Base-by-base conservation (phyloP, 2,329 filamentous ascomycete genomes). In the Daldinia eschscholtzii region DNA sequence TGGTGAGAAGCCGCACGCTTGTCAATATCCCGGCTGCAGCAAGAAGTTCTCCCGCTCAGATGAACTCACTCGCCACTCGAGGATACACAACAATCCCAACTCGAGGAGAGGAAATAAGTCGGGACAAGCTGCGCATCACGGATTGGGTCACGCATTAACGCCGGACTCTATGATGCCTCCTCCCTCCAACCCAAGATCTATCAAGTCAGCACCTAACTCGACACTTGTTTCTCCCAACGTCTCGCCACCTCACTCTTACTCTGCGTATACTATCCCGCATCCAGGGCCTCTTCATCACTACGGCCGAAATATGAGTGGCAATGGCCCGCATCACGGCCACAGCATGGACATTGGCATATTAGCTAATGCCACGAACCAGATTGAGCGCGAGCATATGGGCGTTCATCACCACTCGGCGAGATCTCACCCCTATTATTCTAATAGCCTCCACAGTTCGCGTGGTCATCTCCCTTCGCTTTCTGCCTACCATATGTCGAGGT, bases 71-170 rank as follows among this genome's bases (percentile, higher is more conserved):
- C 91, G 95, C 69, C 95, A 99, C 83, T 98, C 95, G 79, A 89
- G 95, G 80, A 99, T 99, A 84, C 95, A 99, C 88, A 98, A 93
- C 89, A 99, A 98, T 83, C 95, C 96, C 66, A 98, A 98, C 86
- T 98, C 94, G 65, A 88, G 96, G 79, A 87, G 95, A 78, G 94
- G 93, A 73, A 97, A 97, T 86, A 97, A 97, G 85, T 89, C 89
- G 68, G 74, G 81, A 30, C 84, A 87, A 73, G 74, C 76, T 35
- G 81, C 84, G 63, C 81, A 83, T 63, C 80, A 84, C 67, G 76
- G 77, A 41, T 77, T 83, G 72, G 81, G 82, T 61, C 82, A 83
- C 61, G 81, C 83, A 63, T 80, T 87, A 74, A 82, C 83, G 69
- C 81, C 83, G 80, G 81, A 90, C 81, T 85, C 83, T 73, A 94